Conservation (phyloP, 2,329 filamentous ascomycete species). For the Apiospora marii region DNA sequence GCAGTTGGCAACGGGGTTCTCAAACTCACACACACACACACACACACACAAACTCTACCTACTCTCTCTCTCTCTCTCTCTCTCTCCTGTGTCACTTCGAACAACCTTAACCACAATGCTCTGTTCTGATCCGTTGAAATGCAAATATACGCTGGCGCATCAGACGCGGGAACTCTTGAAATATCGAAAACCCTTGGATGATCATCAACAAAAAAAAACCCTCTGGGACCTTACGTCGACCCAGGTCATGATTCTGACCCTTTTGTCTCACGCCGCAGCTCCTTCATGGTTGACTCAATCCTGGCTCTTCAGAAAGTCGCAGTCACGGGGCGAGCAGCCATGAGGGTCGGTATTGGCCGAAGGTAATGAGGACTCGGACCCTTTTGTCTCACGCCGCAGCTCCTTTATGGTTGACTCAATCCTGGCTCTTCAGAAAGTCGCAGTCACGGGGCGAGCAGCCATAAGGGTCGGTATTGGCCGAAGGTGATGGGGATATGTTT, state of each 20-base stretch:
- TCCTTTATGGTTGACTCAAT: not conserved
- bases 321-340: not conserved
- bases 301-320: not conserved
- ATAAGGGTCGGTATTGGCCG: too few relatives aligned
- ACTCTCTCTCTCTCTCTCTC: not conserved
- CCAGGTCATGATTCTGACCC: not conserved
- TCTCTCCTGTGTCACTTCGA: not conserved
- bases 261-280: not conserved
- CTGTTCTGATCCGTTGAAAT: not conserved
- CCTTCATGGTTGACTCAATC: not conserved
- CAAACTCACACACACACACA: not conserved
- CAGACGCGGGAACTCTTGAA: not conserved
- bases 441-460: not conserved
- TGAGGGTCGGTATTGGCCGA: too few relatives aligned
- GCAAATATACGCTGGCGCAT: not conserved
- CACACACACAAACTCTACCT: not conserved
- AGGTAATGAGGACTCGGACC: too few relatives aligned
- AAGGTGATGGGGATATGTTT: too few relatives aligned
- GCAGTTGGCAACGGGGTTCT: not conserved
- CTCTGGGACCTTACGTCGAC: not conserved
- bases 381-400: not conserved
- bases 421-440: not conserved
- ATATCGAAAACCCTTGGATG: not conserved
- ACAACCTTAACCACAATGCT: constrained; percentile 1
- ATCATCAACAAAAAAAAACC: not conserved